Conservation (phyloP, 1,284 basidiomycete species). For the Sutorius eximius region DNA sequence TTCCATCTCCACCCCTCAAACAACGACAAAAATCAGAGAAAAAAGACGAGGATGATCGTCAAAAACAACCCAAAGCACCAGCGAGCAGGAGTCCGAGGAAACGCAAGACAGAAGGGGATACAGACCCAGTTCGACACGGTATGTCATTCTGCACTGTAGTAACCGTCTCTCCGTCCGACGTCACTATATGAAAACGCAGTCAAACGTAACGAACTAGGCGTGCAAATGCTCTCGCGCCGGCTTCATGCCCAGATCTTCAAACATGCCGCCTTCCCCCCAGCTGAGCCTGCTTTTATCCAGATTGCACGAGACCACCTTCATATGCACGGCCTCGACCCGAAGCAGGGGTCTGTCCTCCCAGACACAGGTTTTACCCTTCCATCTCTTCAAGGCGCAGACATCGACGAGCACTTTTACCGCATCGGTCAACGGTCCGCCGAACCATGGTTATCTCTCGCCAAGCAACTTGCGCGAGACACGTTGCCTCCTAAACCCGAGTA, state of each 20-base stretch:
- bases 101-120: neutral
- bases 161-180: neutral
- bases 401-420: slow-evolving; percentile 88
- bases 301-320: slow-evolving; percentile 81
- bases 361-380: slow-evolving; percentile 84
- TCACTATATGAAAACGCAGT: slow-evolving; percentile 34
- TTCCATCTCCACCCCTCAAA: slow-evolving; percentile 8
- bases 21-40: slow-evolving; percentile 14
- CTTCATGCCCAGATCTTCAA: slow-evolving; percentile 88
- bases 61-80: neutral
- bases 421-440: slow-evolving; percentile 74
- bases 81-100: neutral
- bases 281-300: slow-evolving; percentile 62
- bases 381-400: slow-evolving; percentile 75
- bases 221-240: slow-evolving; percentile 83
- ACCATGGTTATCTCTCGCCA: slow-evolving; percentile 81
- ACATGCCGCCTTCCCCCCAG: slow-evolving; percentile 61
- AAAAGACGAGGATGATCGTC: neutral
- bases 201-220: slow-evolving; percentile 85
- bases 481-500: slow-evolving; percentile 68
- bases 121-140: slow-evolving; percentile 6
- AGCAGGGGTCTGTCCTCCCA: slow-evolving; percentile 78
- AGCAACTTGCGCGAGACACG: slow-evolving; percentile 53
- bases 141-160: neutral
- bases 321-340: slow-evolving; percentile 77